Percentiles rank a stretch among this genome's conserved stretches.
These are phyloP conservation scores for Apiospora sp. DNA, from an alignment of 2,329 filamentous ascomycete genomes.

Conservation along the genomic window DNA sequence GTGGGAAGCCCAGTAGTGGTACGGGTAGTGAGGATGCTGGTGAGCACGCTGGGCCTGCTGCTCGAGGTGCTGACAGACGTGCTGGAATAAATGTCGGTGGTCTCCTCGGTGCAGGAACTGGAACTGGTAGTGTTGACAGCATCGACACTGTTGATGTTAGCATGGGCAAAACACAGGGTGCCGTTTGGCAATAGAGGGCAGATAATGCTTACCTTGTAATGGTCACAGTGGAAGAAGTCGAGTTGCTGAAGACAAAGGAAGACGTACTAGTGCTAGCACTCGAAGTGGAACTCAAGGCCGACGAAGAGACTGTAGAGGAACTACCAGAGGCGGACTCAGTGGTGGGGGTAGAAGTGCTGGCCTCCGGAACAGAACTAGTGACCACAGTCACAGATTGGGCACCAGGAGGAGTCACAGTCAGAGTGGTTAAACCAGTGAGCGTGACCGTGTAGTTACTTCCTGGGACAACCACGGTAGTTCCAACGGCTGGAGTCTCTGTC, in stretches of 20 bases:
- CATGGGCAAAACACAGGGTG: neutral
- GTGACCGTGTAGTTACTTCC: neutral
- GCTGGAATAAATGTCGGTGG: neutral
- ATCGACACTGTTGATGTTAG: neutral
- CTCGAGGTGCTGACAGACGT: constrained; percentile 5
- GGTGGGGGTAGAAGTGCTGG: neutral
- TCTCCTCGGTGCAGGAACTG: neutral
- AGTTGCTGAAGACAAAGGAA: neutral
- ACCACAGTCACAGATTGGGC: neutral
- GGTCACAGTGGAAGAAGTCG: neutral
- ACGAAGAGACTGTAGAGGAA: neutral
- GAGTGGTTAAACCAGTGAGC: neutral
- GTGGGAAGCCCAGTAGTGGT: neutral
- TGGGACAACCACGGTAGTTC: neutral
- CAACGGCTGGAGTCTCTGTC: neutral
- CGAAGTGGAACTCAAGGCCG: neutral
- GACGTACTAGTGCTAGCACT: neutral
- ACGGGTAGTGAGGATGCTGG: constrained; percentile 1
- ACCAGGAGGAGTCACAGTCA: neutral
- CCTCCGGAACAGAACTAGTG: neutral
- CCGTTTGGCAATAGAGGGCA: neutral
- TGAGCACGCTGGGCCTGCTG: neutral
- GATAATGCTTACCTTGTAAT: neutral
- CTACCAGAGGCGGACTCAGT: neutral
- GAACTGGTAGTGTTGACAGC: constrained; percentile 4